Base-by-base conservation (phyloP, 2,329 filamentous ascomycete genomes). In the Ophiostoma tasmaniense region DNA sequence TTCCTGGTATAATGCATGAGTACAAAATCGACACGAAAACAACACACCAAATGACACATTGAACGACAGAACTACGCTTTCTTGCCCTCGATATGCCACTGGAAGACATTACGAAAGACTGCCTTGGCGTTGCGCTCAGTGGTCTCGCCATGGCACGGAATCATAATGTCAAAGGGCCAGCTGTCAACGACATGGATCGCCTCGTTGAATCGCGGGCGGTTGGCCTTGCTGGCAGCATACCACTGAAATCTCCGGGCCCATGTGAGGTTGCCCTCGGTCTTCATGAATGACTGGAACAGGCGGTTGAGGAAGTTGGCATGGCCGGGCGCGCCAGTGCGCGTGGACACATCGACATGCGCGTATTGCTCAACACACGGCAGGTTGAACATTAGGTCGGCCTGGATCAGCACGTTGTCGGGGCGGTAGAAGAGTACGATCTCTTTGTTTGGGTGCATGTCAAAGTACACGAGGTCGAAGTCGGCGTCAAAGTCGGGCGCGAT, bases 361-460 rank as follows among this genome's bases (percentile, higher is more conserved):
- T 92, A 97, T 80, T 98, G 95, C 80, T 99, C 95, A 0, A 81
- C 87, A 0, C 92, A 87, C 0, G 95, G 95, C 42, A 97, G 80
- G 78, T 97, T 98, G 84, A 98, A 98, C 73, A 98, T 77, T 59
- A 98, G 79, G 78, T 99, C 95, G 6, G 93, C 95, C 80, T 97
- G 82, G 76, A 99, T 93, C 62, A 99, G 80, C 0, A 92, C 90
- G 69, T 83, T 81, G 14, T 91, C 89, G 0, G 91, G 92, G 76
- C 88, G 89, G 82, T 96, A 93, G 75, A 89, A 81, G 79, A 98
- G 92, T 33, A 95, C 92, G 37, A 98, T 81, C 79, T 99, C 95
- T 76, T 91, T 90, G 81, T 96, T 97, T 37, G 83, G 80, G 78
- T 98, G 87, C 2, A 86, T 86, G 74, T 90, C 85, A 69, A 97